These are phyloP conservation scores for Spathaspora passalidarum DNA, from an alignment of 805 yeast species.

Conservation along the genomic window DNA sequence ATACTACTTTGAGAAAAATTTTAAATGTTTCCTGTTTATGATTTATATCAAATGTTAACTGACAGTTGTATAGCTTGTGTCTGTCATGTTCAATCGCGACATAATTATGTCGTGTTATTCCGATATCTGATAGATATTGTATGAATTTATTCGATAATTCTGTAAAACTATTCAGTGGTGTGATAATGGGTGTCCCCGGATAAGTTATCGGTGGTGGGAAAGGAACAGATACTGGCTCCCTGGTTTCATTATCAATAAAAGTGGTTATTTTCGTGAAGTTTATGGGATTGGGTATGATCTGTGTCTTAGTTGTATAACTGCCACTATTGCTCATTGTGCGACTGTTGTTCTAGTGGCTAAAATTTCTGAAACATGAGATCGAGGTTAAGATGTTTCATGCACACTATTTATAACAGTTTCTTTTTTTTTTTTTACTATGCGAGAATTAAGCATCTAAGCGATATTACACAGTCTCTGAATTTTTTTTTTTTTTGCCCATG, in stretches of 20 bases:
- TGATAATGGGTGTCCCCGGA: neutral
- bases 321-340: too few species aligned
- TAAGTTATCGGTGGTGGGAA: neutral
- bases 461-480: neutral
- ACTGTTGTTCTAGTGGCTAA: too few species aligned
- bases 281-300: neutral
- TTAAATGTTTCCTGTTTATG: constrained; percentile 4
- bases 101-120: constrained; percentile 4
- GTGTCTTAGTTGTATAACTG: neutral
- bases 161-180: neutral
- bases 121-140: constrained; percentile 11
- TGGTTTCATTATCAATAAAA: neutral
- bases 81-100: neutral
- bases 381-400: too few species aligned
- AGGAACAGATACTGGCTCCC: constrained; percentile 1
- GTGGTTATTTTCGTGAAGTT: neutral
- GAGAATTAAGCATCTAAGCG: neutral
- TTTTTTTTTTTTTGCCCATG: neutral
- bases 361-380: neutral
- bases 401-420: neutral
- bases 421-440: neutral
- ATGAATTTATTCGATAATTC: constrained; percentile 10
- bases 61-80: constrained; percentile 11
- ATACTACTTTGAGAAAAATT: constrained; percentile 9
- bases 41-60: constrained; percentile 8